These are phyloP conservation scores for Aristolochia fimbriata DNA, from an alignment of 164 flowering plant genomes.

Conservation along the genomic window DNA sequence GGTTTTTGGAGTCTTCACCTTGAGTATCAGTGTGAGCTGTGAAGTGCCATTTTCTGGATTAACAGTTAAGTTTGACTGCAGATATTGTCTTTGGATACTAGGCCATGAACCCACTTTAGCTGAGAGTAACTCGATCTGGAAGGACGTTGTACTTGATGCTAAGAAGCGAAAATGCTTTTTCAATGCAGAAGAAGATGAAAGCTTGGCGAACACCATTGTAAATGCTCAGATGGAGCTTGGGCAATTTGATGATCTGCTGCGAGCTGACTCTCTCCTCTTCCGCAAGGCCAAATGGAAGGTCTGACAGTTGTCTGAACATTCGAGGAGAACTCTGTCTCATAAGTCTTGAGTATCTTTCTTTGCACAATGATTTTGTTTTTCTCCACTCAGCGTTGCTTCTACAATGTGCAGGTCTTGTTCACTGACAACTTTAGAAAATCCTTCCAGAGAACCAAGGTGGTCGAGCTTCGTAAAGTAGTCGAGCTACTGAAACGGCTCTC, in stretches of 20 bases:
- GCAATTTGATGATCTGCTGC: constrained; percentile 21
- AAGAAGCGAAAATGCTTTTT: constrained; percentile 23
- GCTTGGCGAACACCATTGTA: constrained; percentile 8
- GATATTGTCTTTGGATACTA: constrained; percentile 35
- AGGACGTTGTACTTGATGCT: constrained; percentile 23
- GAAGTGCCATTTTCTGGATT: too few relatives aligned
- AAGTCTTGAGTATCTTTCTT: too few relatives aligned
- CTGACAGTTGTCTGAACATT: background rate
- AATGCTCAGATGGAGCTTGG: constrained; percentile 4
- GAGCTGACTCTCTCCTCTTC: constrained; percentile 42
- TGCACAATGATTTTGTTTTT: too few relatives aligned
- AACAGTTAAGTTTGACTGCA: too few relatives aligned
- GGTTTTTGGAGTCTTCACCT: too few relatives aligned
- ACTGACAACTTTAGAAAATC: constrained; percentile 23
- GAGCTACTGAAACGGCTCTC: constrained; percentile 25
- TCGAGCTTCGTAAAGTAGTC: constrained; percentile 12
- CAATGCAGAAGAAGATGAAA: constrained; percentile 18
- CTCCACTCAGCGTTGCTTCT: too few relatives aligned
- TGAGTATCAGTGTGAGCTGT: too few relatives aligned
- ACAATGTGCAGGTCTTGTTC: constrained; percentile 22
- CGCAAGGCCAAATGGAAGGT: constrained; percentile 69
- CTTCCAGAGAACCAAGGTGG: constrained; percentile 7
- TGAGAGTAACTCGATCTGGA: constrained; percentile 26
- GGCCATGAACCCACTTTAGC: constrained; percentile 22
- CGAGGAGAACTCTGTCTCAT: too few relatives aligned